Conservation (phyloP, 164 flowering plant species). For the Dillenia turbinata region DNA sequence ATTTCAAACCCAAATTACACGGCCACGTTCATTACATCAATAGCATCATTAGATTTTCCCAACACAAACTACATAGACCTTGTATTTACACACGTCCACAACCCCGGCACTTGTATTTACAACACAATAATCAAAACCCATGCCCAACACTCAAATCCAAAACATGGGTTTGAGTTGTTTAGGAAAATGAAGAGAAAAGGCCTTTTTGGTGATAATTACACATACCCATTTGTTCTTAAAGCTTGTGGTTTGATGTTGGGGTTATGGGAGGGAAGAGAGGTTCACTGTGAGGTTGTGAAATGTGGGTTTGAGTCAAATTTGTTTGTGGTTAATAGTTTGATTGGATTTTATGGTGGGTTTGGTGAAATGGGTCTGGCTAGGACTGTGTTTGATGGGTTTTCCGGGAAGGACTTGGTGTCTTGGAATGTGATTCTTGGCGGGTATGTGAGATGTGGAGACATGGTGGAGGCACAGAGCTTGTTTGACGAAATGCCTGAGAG, state of each 20-base stretch:
- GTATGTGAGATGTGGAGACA: conserved; percentile 24
- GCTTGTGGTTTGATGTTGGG: conserved; percentile 29
- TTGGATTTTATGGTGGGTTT: conserved; percentile 37
- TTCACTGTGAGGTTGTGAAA: conserved; percentile 40
- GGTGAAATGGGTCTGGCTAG: conserved; percentile 19
- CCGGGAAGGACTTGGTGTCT: conserved; percentile 33
- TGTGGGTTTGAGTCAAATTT: conserved; percentile 27
- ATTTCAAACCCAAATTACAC: conserved; percentile 18
- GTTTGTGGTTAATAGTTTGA: conserved; percentile 35
- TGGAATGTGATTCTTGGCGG: conserved; percentile 38
- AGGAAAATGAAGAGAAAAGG: conserved; percentile 16
- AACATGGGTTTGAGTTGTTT: conserved; percentile 18
- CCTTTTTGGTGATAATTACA: conserved; percentile 24
- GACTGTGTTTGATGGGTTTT: conserved; percentile 26
- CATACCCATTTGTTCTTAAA: conserved; percentile 36
- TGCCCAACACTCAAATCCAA: conserved; percentile 17
- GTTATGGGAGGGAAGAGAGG: conserved; percentile 21
- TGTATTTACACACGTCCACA: conserved; percentile 14
- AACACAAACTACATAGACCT: conserved; percentile 18
- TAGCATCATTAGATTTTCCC: conserved; percentile 10
- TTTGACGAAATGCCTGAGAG: conserved; percentile 42
- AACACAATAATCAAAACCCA: conserved; percentile 33
- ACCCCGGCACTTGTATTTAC: conserved; percentile 25
- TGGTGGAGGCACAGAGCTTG: conserved; percentile 27
- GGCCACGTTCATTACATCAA: conserved; percentile 16